These are phyloP conservation scores for Bullera alba DNA, from an alignment of 768 basidiomycete species.

Conservation along the genomic window DNA sequence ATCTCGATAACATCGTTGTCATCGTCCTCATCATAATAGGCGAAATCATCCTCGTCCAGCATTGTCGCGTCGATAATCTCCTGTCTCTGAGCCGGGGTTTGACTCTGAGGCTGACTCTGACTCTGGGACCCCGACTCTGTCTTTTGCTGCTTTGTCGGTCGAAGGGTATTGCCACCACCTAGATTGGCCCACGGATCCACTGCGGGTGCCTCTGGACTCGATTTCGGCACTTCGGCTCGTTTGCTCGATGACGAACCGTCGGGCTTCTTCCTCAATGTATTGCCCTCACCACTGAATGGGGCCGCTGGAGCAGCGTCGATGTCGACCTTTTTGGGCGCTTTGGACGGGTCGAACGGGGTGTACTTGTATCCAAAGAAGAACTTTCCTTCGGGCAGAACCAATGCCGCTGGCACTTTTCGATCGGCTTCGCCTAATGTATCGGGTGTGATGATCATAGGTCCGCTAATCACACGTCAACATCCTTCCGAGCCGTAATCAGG, in stretches of 20 bases:
- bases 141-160: slow-evolving; percentile 17
- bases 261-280: neutral
- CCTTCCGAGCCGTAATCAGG: neutral
- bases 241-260: slow-evolving; percentile 8
- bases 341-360: slow-evolving; percentile 49
- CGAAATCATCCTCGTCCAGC: slow-evolving; percentile 42
- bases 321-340: slow-evolving; percentile 33
- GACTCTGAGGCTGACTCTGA: slow-evolving; percentile 54
- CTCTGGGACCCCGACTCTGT: slow-evolving; percentile 45
- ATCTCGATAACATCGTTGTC: slow-evolving; percentile 75
- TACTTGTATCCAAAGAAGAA: slow-evolving; percentile 95
- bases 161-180: slow-evolving; percentile 38
- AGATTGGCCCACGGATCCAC: slow-evolving; percentile 48
- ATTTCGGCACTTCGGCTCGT: slow-evolving; percentile 53
- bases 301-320: slow-evolving; percentile 27
- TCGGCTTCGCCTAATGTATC: slow-evolving; percentile 63
- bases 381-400: slow-evolving; percentile 85
- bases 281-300: slow-evolving; percentile 42
- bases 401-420: slow-evolving; percentile 72
- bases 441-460: slow-evolving; percentile 76
- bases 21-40: slow-evolving; percentile 57
- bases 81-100: slow-evolving; percentile 31
- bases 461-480: too few relatives aligned
- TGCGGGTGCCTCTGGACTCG: slow-evolving; percentile 51
- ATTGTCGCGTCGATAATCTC: slow-evolving; percentile 36